These are phyloP conservation scores for Plectosphaerella sp. DNA, from an alignment of 2,329 filamentous ascomycete genomes.

Conservation along the genomic window DNA sequence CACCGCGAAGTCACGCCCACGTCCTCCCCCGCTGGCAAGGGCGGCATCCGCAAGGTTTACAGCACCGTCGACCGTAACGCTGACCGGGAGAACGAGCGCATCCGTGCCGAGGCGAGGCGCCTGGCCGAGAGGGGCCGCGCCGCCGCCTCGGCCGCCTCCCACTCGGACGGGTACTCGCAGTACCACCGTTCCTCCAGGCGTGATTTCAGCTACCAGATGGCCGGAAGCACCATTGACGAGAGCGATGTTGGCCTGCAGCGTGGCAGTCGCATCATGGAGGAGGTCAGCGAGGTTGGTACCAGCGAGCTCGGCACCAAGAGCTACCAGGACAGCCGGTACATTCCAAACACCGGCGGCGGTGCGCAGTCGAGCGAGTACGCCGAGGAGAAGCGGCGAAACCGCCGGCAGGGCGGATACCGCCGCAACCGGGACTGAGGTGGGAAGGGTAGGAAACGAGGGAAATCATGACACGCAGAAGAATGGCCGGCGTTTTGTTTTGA, in stretches of 20 bases:
- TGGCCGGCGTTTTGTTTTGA: neutral
- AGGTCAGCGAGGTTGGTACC: constrained; percentile 32
- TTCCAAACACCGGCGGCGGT: constrained; percentile 28
- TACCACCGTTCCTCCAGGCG: constrained; percentile 25
- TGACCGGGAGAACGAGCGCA: constrained; percentile 46
- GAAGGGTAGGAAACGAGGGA: neutral
- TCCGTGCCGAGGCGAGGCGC: constrained; percentile 51
- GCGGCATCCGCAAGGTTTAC: constrained; percentile 58
- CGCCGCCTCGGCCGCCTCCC: constrained; percentile 10
- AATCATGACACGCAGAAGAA: neutral
- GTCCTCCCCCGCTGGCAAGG: constrained; percentile 43
- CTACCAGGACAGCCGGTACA: constrained; percentile 45
- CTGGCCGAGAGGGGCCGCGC: constrained; percentile 50
- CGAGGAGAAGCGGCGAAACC: constrained; percentile 38
- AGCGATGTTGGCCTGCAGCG: constrained; percentile 18
- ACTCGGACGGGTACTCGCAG: neutral
- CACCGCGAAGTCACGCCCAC: constrained; percentile 55
- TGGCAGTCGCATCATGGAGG: constrained; percentile 29
- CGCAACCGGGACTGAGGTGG: constrained; percentile 14
- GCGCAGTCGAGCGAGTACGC: constrained; percentile 30
- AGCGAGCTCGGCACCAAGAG: constrained; percentile 54
- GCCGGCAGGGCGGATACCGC: constrained; percentile 25
- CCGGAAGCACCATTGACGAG: constrained; percentile 26
- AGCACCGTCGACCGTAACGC: constrained; percentile 52
- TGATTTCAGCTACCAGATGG: constrained; percentile 51